Conservation (phyloP, 306 rosid species). For the Mimosa pudica region DNA sequence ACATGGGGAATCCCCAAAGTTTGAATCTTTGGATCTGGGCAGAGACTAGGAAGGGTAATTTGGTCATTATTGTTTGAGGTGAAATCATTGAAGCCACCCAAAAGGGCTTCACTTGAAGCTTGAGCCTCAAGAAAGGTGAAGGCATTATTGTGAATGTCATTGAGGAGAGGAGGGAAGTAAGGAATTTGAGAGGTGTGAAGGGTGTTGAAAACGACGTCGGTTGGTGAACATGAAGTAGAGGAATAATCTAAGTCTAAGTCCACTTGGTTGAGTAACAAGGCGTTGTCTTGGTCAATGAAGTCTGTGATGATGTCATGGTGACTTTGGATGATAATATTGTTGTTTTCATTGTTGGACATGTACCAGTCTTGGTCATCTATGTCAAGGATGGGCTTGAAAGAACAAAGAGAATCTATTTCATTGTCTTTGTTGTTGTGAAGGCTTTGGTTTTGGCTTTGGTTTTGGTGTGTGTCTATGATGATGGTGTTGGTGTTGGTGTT, state of each 20-base stretch:
- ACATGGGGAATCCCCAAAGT: slow-evolving; percentile 30
- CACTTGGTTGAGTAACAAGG: slow-evolving; percentile 52
- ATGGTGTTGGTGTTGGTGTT: background rate
- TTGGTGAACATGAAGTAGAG: slow-evolving; percentile 76
- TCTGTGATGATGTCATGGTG: slow-evolving; percentile 32
- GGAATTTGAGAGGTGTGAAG: slow-evolving; percentile 70
- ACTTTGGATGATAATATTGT: slow-evolving; percentile 16
- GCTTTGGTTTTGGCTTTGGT: background rate
- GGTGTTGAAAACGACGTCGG: slow-evolving; percentile 57
- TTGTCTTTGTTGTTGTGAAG: slow-evolving; percentile 32
- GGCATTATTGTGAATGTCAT: too few relatives aligned
- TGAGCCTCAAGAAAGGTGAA: slow-evolving; percentile 51
- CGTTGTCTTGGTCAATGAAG: slow-evolving; percentile 43
- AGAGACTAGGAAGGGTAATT: slow-evolving; percentile 41
- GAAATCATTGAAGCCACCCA: slow-evolving; percentile 43
- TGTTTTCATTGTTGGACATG: slow-evolving; percentile 35
- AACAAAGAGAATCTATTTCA: slow-evolving; percentile 51
- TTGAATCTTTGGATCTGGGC: slow-evolving; percentile 38
- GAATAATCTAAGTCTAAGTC: slow-evolving; percentile 40
- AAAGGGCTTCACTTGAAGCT: slow-evolving; percentile 41
- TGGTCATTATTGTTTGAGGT: slow-evolving; percentile 35
- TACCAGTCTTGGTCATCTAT: slow-evolving; percentile 69
- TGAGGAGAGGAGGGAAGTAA: slow-evolving; percentile 62
- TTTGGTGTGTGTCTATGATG: background rate
- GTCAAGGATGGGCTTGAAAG: slow-evolving; percentile 68